Evolutionary conservation across 345 rosid genomes (phyloP), one percentile per base, ranked within the genome.

Genomic region (Aquilaria yunnanensis): DNA sequence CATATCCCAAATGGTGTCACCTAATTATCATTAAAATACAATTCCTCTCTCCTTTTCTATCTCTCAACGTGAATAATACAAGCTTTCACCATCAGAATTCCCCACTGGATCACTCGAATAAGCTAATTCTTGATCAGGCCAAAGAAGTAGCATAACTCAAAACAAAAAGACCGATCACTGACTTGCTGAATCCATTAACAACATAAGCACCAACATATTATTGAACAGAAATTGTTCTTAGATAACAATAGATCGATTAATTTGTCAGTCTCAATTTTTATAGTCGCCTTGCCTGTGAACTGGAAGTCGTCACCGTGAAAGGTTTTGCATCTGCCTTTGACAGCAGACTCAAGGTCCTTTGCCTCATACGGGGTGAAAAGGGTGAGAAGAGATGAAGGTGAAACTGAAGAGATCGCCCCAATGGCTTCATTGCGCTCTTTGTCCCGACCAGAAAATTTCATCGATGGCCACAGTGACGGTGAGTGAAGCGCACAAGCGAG

Each of bases 281-380:
- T 89, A 23, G 96, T 96, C 48, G 98, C 98, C 85, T 81, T 92
- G 76, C 89, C 98, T 82, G 89, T 77, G 60, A 74, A 80, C 77
- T 85, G 83, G 63, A 56, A 10, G 1, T 81, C 78, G 59, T 61
- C 9, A 31, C 96, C 86, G 52, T 89, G 93, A 67, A 70, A 76
- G 64, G 86, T 89, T 78, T 89, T 89, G 59, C 96, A 67, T 63
- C 93, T 86, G 23, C 96, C 94, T 81, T 84, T 89, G 64, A 89
- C 86, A 1, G 89, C 86, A 4, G 94, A 89, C 59, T 83, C 83
- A 1, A 63, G 60, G 2, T 93, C 96, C 66, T 80, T 82, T 0
- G 84, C 63, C 72, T 86, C 96, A 14, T 84, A 89, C 52, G 86
- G 51, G 23, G 12, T 72, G 75, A 45, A 70, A 52, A 3, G 75